These are phyloP conservation scores for apple (Malus domestica) DNA, from an alignment of 306 rosid species.

Conservation along the genomic window ASM211411v1 NC_041791.1:9315001-9315500, in stretches of 20 bases:
- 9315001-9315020: too few relatives aligned
- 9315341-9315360: neutral
- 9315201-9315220: neutral
- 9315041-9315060: neutral
- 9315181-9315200: neutral
- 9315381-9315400: neutral
- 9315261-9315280: neutral
- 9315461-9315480: too few relatives aligned
- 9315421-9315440: neutral
- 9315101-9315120: neutral
- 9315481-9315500: too few relatives aligned
- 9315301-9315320: neutral
- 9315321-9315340: neutral
- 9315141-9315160: neutral
- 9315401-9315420: neutral
- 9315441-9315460: too few relatives aligned
- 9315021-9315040: neutral
- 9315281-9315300: neutral
- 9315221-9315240: neutral
- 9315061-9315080: neutral
- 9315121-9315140: neutral
- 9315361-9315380: neutral
- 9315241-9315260: neutral
- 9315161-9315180: constrained; percentile 2
- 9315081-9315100: neutral